These are phyloP conservation scores for Neophaeococcomyces aloes DNA, from an alignment of 2,329 filamentous ascomycete species.

Conservation along the genomic window DNA sequence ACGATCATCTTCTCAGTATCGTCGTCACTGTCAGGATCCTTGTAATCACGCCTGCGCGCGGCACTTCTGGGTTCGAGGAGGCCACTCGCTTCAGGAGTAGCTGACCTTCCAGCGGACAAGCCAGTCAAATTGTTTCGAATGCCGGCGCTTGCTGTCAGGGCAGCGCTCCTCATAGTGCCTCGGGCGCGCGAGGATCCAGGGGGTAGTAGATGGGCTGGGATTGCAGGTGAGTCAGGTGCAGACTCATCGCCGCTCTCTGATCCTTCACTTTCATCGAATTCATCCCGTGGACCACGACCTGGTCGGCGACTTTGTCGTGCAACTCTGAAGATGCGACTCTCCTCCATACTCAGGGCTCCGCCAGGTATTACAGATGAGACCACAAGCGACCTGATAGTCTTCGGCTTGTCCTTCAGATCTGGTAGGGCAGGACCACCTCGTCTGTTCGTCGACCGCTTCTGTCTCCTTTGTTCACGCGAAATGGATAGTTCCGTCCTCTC, in stretches of 20 bases:
- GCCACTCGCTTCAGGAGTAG: slow-evolving; percentile 66
- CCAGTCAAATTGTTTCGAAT: slow-evolving; percentile 64
- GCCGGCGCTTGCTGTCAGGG: slow-evolving; percentile 72
- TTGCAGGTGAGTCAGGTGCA: slow-evolving; percentile 70
- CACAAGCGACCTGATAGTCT: slow-evolving; percentile 83
- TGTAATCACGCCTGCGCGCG: slow-evolving; percentile 51
- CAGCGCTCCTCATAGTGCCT: slow-evolving; percentile 71
- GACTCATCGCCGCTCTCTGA: slow-evolving; percentile 81
- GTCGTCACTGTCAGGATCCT: slow-evolving; percentile 65
- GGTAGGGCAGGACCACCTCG: slow-evolving; percentile 84
- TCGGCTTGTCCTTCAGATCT: slow-evolving; percentile 89
- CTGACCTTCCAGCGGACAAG: slow-evolving; percentile 53
- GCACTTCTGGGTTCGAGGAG: slow-evolving; percentile 62
- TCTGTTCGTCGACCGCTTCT: slow-evolving; percentile 90
- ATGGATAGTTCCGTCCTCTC: slow-evolving; percentile 88
- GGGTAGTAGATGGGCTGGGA: slow-evolving; percentile 53
- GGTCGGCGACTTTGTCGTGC: slow-evolving; percentile 47
- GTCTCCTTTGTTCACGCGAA: slow-evolving; percentile 81
- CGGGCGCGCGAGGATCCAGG: slow-evolving; percentile 73
- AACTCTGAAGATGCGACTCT: slow-evolving; percentile 78
- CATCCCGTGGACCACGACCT: slow-evolving; percentile 50
- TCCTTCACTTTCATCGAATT: slow-evolving; percentile 69
- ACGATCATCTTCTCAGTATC: slow-evolving; percentile 61
- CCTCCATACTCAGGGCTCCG: slow-evolving; percentile 66
- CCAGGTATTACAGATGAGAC: slow-evolving; percentile 89